Conservation (phyloP, 2,329 filamentous ascomycete species). For the Diaporthe citrichinensis region DNA sequence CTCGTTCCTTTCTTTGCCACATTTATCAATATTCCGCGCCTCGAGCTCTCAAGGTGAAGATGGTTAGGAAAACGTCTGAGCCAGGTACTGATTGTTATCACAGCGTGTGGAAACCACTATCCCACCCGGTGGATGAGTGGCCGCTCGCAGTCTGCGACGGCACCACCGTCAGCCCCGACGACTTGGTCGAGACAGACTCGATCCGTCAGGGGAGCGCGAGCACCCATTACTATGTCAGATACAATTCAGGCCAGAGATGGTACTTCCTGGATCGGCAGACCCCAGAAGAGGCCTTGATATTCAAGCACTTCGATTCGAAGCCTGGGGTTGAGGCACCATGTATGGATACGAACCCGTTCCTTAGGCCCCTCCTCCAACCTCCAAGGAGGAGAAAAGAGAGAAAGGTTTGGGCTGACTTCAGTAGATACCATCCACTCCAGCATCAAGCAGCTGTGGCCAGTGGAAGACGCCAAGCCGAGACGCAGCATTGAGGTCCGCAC, state of each 20-base stretch:
- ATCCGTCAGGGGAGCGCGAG: slow-evolving; percentile 6
- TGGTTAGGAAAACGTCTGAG: background rate
- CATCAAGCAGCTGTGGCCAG: slow-evolving; percentile 12
- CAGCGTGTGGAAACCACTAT: slow-evolving; percentile 20
- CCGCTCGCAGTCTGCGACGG: slow-evolving; percentile 11
- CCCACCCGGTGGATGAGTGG: background rate
- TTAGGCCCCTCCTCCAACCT: too few species aligned
- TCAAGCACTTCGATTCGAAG: slow-evolving; percentile 24
- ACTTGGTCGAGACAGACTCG: slow-evolving; percentile 23
- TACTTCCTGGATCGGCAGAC: background rate
- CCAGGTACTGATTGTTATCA: background rate
- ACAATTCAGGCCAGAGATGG: slow-evolving; percentile 1
- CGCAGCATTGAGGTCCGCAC: slow-evolving; percentile 22
- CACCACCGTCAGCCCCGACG: background rate
- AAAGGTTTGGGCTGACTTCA: background rate
- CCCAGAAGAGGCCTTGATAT: slow-evolving; percentile 8
- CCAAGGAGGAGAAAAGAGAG: too few species aligned
- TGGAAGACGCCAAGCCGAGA: slow-evolving; percentile 10
- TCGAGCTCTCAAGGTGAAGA: too few species aligned
- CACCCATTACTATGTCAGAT: slow-evolving; percentile 6
- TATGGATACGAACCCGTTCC: background rate
- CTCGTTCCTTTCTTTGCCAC: too few species aligned
- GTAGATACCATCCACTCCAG: slow-evolving; percentile 20
- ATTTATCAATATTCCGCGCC: too few species aligned
- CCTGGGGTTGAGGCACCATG: background rate